Evolutionary conservation across 495 filamentous ascomycete genomes (phyloP), one percentile per base, ranked within the genome.

Genomic region (Achaetomiella virescens): DNA sequence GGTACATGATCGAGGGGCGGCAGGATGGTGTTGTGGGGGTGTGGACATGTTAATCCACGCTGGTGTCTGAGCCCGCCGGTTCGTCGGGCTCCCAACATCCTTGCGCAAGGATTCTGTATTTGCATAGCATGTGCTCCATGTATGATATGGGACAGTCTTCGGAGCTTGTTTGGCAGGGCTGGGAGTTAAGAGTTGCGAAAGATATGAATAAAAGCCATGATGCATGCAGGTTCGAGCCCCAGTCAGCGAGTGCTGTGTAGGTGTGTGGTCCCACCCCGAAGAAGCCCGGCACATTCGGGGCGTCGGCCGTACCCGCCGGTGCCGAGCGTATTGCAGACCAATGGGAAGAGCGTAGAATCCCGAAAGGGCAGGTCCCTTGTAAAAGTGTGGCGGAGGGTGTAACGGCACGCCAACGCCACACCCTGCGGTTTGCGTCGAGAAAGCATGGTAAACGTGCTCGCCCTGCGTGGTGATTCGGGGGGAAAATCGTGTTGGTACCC

Each of bases 1-100:
- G 93, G 9, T 99, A 95, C 72, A 78, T 96, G 56, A 81, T 93
- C 20, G 95, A 97, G 69, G 93, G 93, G 22, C 82, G 95, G 42
- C 84, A 82, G 59, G 88, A 97, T 67, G 93, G 93, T 47, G 76
- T 89, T 50, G 84, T 97, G 20, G 93, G 89, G 18, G 88, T 95
- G 40, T 97, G 93, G 95, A 87, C 88, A 14, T 96, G 59, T 27
- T 58, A 33, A 33, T n/a, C n/a, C n/a, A n/a, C 2, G 17, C 25
- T 21, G 15, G n/a, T 15, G n/a, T n/a, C n/a, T n/a, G n/a, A n/a
- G n/a, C n/a, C n/a, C n/a, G n/a, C n/a, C n/a, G n/a, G n/a, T n/a
- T n/a, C n/a, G n/a, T n/a, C n/a, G n/a, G n/a, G n/a, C n/a, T n/a
- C n/a, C n/a, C n/a, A n/a, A n/a, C n/a, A n/a, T n/a, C n/a, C n/a